Base-by-base conservation (phyloP, 2,329 filamentous ascomycete species). In the Xylaria sp. region DNA sequence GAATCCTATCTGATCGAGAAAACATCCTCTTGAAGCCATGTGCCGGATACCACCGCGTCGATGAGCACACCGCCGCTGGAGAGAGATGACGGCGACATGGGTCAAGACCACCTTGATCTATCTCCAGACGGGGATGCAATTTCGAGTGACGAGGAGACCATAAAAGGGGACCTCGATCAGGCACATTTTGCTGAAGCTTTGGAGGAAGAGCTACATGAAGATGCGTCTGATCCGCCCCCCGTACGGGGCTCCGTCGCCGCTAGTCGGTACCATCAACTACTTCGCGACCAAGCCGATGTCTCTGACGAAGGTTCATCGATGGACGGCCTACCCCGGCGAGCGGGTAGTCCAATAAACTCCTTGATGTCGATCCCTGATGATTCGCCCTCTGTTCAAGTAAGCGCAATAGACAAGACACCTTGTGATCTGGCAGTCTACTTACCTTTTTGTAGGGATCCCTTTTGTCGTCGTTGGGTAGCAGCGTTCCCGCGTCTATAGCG, bases 381-480 rank as follows among this genome's bases (percentile, higher is more conserved):
- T 74, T 89, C 91, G 8, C 91, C 91, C 23, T 97, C 94, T 17
- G 75, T 94, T 54, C 91, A 92, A 80, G 91, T 93, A 68, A 82
- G 68, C 56, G 13, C 15, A 33, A 52, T 21, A n/a, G n/a, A n/a
- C n/a, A n/a, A n/a, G n/a, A 52, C 23, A 40, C 41, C 23, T 41
- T 33, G 60, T 59, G 4, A 48, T 43, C 25, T 21, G 6, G 31
- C 61, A 62, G 47, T 54, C 10, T 29, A n/a, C 54, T 60, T 33
- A 61, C 21, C 29, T 54, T 17, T 29, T n/a, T 38, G 15, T 65
- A 87, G 86, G 87, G 84, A 57, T 89, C 87, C 25, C 74, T 84
- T 37, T 72, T 86, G 56, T 88, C 85, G 25, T 87, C 92, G 4
- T 87, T 88, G n/a, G 85, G 87, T 37, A 93, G 92, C 76, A 92